Conservation (phyloP, 495 filamentous ascomycete genomes). For the Pseudoneurospora amorphoporcata region DNA sequence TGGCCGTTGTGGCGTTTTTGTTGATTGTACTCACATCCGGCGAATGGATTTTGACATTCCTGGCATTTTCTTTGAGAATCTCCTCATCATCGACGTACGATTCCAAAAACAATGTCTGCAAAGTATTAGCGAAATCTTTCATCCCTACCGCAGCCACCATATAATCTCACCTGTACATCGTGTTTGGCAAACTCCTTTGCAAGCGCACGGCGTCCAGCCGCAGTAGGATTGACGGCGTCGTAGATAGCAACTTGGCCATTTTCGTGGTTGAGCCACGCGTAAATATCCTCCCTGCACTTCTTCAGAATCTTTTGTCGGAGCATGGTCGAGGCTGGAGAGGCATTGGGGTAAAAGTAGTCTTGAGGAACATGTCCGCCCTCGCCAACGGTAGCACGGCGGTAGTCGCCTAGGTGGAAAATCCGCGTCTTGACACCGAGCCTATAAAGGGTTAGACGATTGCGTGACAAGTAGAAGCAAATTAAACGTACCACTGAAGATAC, state of each 20-base stretch:
- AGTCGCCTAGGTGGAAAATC: slow-evolving; percentile 95
- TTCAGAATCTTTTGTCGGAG: slow-evolving; percentile 94
- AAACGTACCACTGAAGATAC: slow-evolving; percentile 80
- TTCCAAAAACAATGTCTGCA: slow-evolving; percentile 88
- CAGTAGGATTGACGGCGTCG: slow-evolving; percentile 92
- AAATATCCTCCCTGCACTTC: slow-evolving; percentile 95
- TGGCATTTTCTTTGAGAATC: slow-evolving; percentile 95
- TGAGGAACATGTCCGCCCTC: slow-evolving; percentile 80
- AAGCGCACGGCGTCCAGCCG: slow-evolving; percentile 70
- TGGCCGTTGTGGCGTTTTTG: neutral
- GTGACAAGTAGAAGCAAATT: neutral
- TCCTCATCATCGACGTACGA: slow-evolving; percentile 86
- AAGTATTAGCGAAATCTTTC: slow-evolving; percentile 2
- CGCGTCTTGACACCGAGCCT: slow-evolving; percentile 97
- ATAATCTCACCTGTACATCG: slow-evolving; percentile 64
- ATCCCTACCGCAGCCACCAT: neutral
- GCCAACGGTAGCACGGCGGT: slow-evolving; percentile 83
- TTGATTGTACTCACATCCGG: slow-evolving; percentile 57
- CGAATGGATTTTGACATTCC: slow-evolving; percentile 95
- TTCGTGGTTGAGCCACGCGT: slow-evolving; percentile 88
- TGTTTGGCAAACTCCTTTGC: slow-evolving; percentile 95
- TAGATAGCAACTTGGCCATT: slow-evolving; percentile 99
- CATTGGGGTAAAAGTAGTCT: slow-evolving; percentile 97
- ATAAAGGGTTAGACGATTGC: slow-evolving; percentile 5
- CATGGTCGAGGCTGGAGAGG: slow-evolving; percentile 75